Base-by-base conservation (phyloP, 768 basidiomycete species). In the Kwoniella europaea region DNA sequence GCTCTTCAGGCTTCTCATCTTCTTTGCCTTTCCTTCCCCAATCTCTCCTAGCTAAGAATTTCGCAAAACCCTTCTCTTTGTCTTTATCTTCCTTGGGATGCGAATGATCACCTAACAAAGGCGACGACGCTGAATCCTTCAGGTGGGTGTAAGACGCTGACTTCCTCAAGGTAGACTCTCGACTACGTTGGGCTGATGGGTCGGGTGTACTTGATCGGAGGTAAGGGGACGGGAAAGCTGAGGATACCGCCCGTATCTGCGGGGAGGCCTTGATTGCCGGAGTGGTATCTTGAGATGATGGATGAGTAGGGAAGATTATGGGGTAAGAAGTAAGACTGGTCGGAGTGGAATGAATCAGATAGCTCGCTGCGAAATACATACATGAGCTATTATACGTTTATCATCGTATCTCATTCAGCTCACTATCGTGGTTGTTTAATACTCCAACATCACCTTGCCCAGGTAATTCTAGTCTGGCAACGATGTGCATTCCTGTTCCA, bases 371-470 rank as follows among this genome's bases (percentile, higher is more conserved):
- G 22, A 50, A 42, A 13, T 10, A 29, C n/a, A 22, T 13, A 4
- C 35, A 35, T 35, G 6, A 35, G 35, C 35, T 35, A 35, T 13
- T 29, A 29, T 53, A 22, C 22, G 52, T 13, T 24, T 20, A 10
- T 52, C 18, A 9, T 7, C 27, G 18, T 4, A 3, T 9, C 4
- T 15, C 6, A 6, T 0, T 43, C 2, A n/a, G n/a, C 54, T 65
- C 55, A 65, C 64, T 16, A 57, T 46, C 35, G 9, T 56, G 35
- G 18, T 57, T 43, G 0, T 53, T 18, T 35, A 58, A 64, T 0
- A 77, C 41, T 4, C 55, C 78, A 7, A 81, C 59, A 56, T 64
- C 59, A 0, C 80, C 80, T 63, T 75, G 63, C 4, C 80, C 80
- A 5, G 80, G 78, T 7, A 81, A 60, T 35, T 81, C 80, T 5